phyloP scores from a whole-genome alignment of 208 protist genomes.

The Tritrichomonas foetus region DNA sequence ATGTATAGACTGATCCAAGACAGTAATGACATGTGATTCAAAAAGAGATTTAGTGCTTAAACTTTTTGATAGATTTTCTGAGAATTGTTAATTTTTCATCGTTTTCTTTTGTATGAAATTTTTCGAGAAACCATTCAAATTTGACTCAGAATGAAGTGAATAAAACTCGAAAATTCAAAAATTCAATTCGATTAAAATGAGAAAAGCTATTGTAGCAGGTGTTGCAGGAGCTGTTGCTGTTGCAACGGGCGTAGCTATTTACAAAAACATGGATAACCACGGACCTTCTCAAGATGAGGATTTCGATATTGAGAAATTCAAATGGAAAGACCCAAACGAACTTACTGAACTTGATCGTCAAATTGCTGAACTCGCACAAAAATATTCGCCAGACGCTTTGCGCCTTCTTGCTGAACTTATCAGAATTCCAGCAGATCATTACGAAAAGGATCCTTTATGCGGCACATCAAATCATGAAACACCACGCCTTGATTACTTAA shows the following conservation, averaged over 20 bases:
- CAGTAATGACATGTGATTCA: too few species aligned
- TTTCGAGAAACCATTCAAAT: too few species aligned
- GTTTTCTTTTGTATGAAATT: too few species aligned
- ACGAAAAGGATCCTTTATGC: constrained; percentile 10
- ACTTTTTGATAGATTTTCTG: too few species aligned
- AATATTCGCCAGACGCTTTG: constrained; percentile 2
- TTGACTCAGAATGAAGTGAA: too few species aligned
- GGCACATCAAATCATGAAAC: constrained; percentile 30
- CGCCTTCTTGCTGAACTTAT: background rate
- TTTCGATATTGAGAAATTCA: background rate
- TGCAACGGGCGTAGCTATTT: background rate
- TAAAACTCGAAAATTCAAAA: too few species aligned
- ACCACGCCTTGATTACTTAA: constrained; percentile 15
- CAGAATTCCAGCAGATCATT: background rate
- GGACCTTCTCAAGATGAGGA: background rate
- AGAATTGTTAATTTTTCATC: too few species aligned
- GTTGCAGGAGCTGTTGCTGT: background rate
- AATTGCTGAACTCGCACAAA: background rate
- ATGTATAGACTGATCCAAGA: too few species aligned
- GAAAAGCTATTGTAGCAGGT: background rate
- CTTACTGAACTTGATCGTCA: background rate
- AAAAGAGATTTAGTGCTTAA: too few species aligned
- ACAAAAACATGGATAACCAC: background rate
- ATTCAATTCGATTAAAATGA: too few species aligned
- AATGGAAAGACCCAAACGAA: background rate